These are phyloP conservation scores for Dactylellina leptospora DNA, from an alignment of 2,329 filamentous ascomycete genomes.

Conservation along the genomic window DNA sequence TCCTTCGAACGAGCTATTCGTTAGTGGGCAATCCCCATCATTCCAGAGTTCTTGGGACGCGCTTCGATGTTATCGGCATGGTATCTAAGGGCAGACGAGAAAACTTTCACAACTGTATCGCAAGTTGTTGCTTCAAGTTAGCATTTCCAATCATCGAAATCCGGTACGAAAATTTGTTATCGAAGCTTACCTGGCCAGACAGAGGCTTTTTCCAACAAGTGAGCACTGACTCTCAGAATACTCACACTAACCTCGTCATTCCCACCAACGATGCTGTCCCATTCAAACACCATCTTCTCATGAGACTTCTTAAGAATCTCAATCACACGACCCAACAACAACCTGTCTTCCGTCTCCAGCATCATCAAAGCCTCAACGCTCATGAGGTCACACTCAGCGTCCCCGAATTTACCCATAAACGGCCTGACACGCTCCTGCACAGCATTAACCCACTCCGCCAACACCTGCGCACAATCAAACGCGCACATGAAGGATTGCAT, in stretches of 20 bases:
- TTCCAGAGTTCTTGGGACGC: conserved; percentile 54
- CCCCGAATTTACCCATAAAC: conserved; percentile 85
- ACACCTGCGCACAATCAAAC: conserved; percentile 91
- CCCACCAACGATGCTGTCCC: conserved; percentile 55
- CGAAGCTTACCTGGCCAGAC: conserved; percentile 83
- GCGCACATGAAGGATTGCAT: conserved; percentile 90
- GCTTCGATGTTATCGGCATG: conserved; percentile 58
- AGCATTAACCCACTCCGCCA: conserved; percentile 92
- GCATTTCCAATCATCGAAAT: background rate
- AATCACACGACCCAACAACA: conserved; percentile 81
- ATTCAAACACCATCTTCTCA: conserved; percentile 71
- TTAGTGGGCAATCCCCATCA: conserved; percentile 29
- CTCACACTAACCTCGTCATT: conserved; percentile 82
- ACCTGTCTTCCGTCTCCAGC: conserved; percentile 88
- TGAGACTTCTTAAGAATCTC: conserved; percentile 80
- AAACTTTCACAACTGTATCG: conserved; percentile 30
- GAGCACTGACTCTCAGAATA: conserved; percentile 82
- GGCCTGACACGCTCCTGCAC: conserved; percentile 93
- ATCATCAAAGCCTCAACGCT: conserved; percentile 89
- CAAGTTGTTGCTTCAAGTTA: background rate
- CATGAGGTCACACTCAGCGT: conserved; percentile 78
- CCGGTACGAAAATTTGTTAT: background rate
- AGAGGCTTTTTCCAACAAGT: conserved; percentile 85
- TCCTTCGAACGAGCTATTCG: background rate
- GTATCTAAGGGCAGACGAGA: conserved; percentile 56